Evolutionary conservation across 768 basidiomycete species (phyloP).

Genomic region (Leucocoprinus leucothites): DNA sequence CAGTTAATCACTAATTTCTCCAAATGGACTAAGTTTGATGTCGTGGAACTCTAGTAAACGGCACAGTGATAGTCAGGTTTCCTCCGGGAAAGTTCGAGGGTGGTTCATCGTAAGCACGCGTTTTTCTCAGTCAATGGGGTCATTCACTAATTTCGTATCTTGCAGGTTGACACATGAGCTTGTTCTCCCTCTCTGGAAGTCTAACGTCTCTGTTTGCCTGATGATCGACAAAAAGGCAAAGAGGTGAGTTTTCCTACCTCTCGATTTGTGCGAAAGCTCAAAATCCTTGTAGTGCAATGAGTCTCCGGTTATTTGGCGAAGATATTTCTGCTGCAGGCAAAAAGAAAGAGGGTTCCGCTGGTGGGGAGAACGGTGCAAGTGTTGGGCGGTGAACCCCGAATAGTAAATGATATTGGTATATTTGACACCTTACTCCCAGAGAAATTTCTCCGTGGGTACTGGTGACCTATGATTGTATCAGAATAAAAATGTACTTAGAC

Average conservation of each 20-base stretch:
- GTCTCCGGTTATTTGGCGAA: conserved; percentile 77
- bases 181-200: conserved; percentile 95
- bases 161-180: conserved; percentile 73
- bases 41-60: conserved; percentile 42
- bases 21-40: neutral
- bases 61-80: conserved; percentile 75
- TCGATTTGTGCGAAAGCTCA: neutral
- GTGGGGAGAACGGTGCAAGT: neutral
- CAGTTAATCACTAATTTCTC: conserved; percentile 21
- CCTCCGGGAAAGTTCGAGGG: conserved; percentile 48
- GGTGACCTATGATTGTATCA: too few species aligned
- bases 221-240: conserved; percentile 99
- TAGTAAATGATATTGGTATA: too few species aligned
- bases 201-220: conserved; percentile 78
- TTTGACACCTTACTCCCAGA: too few species aligned
- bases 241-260: conserved; percentile 48
- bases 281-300: conserved; percentile 63
- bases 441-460: too few species aligned
- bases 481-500: neutral
- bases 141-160: neutral
- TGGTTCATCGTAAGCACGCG: conserved; percentile 37
- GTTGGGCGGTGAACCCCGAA: neutral
- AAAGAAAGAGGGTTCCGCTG: neutral
- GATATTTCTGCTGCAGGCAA: conserved; percentile 53
- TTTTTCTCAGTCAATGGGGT: neutral